Base-by-base conservation (phyloP, 225 moss, liverwort and hornwort genomes). In the Antitrichia curtipendula region DNA sequence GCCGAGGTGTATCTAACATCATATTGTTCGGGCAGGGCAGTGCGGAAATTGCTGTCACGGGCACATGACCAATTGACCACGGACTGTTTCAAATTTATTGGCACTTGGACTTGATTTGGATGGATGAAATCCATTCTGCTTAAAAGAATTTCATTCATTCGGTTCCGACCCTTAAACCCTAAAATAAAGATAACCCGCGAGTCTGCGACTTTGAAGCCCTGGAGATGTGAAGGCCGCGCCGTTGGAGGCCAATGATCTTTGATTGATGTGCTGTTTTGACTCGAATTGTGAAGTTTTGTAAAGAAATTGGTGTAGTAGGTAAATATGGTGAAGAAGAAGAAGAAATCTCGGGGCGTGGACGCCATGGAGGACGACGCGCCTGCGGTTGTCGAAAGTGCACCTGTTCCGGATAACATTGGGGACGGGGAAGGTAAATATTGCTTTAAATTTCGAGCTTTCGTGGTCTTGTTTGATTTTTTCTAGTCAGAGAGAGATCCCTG, bases 251-350 rank as follows among this genome's bases (percentile, higher is more conserved):
- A 27, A 6, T 45, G 24, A 16, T 63, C 24, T 36, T 14, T 16
- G 68, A n/a, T 53, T 20, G 52, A 53, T 19, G 14, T 58, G 54
- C 53, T 78, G 41, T n/a, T 45, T 12, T 28, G 5, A 47, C 47
- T 84, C 45, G 23, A 62, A 27, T 80, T 61, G 22, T 9, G 78
- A 54, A 29, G 7, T 14, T 20, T 52, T 20, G 69, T 32, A 84
- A 34, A 68, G 56, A 34, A 47, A 31, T 60, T 56, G 16, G 7
- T 31, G 74, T 59, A 22, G 80, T 47, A 70, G 34, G 7, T 54
- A 70, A 75, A 23, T 63, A 88, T 88, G 92, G 88, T 86, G 87
- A 90, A 90, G 87, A 92, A 89, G 56, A 83, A 86, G 88, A 86
- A 90, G 85, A 89, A 85, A 74, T 70, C 71, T 24, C 50, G 73